A percentile compares a stretch with the other conserved stretches of the same genome.
phyloP scores from a whole-genome alignment of 306 rosid genomes.

The Luffa aegyptiaca region DNA sequence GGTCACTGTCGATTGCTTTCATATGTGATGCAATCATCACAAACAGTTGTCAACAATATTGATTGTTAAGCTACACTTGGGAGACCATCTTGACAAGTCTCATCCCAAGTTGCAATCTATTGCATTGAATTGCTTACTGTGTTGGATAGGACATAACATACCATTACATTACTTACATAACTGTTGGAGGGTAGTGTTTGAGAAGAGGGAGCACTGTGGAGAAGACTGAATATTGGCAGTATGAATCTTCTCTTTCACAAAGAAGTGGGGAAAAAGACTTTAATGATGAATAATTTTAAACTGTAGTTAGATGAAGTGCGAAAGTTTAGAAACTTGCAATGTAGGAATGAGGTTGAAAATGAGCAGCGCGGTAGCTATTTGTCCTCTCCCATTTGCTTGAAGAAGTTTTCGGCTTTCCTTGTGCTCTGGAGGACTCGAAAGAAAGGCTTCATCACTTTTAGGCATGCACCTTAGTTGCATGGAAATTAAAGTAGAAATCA shows the following conservation, averaged over 20 bases:
- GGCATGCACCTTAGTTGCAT: not conserved
- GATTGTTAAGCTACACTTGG: not conserved
- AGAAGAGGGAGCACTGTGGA: not conserved
- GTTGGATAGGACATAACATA: not conserved
- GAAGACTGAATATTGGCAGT: not conserved
- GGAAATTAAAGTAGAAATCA: not conserved
- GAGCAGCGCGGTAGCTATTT: not conserved
- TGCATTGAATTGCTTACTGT: not conserved
- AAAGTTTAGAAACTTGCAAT: not conserved
- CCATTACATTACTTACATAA: not conserved
- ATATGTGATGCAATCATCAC: constrained; percentile 3
- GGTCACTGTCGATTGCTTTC: constrained; percentile 1
- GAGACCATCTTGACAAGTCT: not conserved
- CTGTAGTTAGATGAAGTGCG: not conserved
- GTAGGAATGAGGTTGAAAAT: not conserved
- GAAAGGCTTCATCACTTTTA: not conserved
- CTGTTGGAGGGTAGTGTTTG: constrained; percentile 6
- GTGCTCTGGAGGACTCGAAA: not conserved
- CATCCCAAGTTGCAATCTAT: not conserved
- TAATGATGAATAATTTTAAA: not conserved
- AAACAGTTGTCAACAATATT: not conserved
- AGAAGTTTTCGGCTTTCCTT: not conserved
- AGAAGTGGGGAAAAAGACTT: not conserved
- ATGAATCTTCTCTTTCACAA: not conserved
- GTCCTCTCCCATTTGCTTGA: not conserved